These are phyloP conservation scores for Simplicillium sp. DNA, from an alignment of 2,329 filamentous ascomycete species.

Conservation along the genomic window DNA sequence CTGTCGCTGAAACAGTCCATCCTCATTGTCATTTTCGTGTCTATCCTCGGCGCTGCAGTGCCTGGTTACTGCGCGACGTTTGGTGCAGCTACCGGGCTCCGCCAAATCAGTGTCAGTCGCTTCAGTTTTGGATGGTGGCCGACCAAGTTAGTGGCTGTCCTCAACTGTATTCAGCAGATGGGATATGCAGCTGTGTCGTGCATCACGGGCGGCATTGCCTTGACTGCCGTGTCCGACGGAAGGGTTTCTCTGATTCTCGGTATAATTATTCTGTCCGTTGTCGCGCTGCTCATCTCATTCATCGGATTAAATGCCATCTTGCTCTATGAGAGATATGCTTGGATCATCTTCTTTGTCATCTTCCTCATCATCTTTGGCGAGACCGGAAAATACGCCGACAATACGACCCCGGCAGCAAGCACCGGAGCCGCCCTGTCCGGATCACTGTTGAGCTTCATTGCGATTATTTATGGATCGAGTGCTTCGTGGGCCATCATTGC, in stretches of 20 bases:
- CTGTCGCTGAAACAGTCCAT: constrained; percentile 33
- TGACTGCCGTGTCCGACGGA: constrained; percentile 34
- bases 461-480: constrained; percentile 37
- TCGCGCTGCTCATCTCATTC: constrained; percentile 40
- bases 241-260: constrained; percentile 38
- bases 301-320: constrained; percentile 40
- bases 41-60: constrained; percentile 23
- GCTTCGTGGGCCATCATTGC: constrained; percentile 36
- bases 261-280: constrained; percentile 40
- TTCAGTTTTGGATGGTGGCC: constrained; percentile 43
- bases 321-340: constrained; percentile 39
- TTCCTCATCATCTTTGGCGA: constrained; percentile 40
- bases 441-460: constrained; percentile 29
- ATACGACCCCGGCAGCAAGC: constrained; percentile 19
- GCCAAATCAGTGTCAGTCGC: constrained; percentile 39
- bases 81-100: constrained; percentile 37
- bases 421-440: constrained; percentile 27
- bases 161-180: constrained; percentile 27
- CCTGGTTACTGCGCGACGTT: constrained; percentile 39
- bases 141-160: constrained; percentile 35
- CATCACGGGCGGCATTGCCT: constrained; percentile 39
- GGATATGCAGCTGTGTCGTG: constrained; percentile 42
- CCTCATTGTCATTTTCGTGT: constrained; percentile 33
- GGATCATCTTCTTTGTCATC: constrained; percentile 35
- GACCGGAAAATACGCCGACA: constrained; percentile 29